Percentiles rank a stretch among this genome's conserved stretches.
Evolutionary conservation across 2,329 filamentous ascomycete species (phyloP).

Genomic region (Didymellaceae sp.): DNA sequence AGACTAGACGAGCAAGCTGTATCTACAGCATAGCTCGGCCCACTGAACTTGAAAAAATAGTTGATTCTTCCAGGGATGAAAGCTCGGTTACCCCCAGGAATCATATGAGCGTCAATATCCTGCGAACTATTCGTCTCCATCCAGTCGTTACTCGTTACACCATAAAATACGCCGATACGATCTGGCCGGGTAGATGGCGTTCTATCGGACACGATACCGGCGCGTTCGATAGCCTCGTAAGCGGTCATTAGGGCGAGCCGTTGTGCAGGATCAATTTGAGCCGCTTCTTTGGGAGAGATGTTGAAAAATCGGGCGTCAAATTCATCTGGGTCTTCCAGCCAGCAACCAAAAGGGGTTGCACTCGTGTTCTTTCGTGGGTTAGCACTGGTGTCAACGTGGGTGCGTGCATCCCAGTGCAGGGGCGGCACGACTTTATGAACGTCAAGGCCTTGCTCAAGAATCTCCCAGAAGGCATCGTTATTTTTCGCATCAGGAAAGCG

Average conservation of each 20-base stretch:
- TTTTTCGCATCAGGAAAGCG: conserved; percentile 15
- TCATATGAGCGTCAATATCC: background rate
- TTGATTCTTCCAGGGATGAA: conserved; percentile 19
- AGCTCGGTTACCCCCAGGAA: background rate
- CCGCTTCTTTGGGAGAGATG: conserved; percentile 29
- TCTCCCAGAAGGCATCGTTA: conserved; percentile 47
- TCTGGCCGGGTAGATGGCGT: conserved; percentile 34
- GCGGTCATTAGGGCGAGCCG: conserved; percentile 21
- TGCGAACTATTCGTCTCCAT: background rate
- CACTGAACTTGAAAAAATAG: conserved; percentile 24
- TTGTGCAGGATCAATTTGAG: conserved; percentile 28
- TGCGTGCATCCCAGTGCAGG: background rate
- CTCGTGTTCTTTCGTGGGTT: background rate
- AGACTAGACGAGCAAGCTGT: conserved; percentile 31
- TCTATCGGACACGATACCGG: conserved; percentile 15
- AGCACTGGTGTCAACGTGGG: background rate
- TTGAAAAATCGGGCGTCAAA: conserved; percentile 28
- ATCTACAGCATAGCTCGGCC: conserved; percentile 24
- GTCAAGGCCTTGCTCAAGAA: conserved; percentile 37
- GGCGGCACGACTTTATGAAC: conserved; percentile 17
- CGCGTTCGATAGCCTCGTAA: conserved; percentile 30
- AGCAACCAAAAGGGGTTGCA: conserved; percentile 20
- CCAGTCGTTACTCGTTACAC: conserved; percentile 8
- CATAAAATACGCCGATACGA: conserved; percentile 42
- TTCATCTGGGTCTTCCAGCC: background rate